phyloP scores from a whole-genome alignment of 2,329 filamentous ascomycete genomes.

The Orbilia brochopaga region DNA sequence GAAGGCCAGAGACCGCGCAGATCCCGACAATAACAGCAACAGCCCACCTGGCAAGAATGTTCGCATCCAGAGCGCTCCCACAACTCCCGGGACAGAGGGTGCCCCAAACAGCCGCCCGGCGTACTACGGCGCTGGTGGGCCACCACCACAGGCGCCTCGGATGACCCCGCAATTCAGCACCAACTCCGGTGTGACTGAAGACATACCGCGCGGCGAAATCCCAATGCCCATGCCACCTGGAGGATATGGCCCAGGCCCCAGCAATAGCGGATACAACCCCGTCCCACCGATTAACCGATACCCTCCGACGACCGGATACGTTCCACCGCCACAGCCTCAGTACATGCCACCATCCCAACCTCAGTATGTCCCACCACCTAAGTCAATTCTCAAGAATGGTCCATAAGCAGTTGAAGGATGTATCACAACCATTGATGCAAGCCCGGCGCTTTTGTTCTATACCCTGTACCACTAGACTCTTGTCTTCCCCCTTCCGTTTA shows the following conservation, averaged over 20 bases:
- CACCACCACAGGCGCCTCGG: constrained; percentile 27
- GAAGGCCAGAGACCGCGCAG: constrained; percentile 35
- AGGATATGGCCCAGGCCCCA: constrained; percentile 34
- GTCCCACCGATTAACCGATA: constrained; percentile 28
- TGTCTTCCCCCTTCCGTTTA: constrained; percentile 11
- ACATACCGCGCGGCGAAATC: constrained; percentile 44
- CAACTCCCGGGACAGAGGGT: constrained; percentile 36
- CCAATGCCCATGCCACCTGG: constrained; percentile 48
- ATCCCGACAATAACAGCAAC: constrained; percentile 32
- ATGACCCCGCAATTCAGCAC: constrained; percentile 45
- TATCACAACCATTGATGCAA: constrained; percentile 2
- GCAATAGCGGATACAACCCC: constrained; percentile 7
- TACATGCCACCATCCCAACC: constrained; percentile 46
- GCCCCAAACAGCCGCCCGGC: constrained; percentile 30
- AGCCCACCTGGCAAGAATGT: constrained; percentile 39
- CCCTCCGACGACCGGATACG: constrained; percentile 44
- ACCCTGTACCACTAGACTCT: constrained; percentile 13
- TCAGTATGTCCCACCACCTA: constrained; percentile 50
- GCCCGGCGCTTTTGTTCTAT: constrained; percentile 2
- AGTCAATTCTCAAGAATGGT: constrained; percentile 50
- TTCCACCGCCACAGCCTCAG: constrained; percentile 30
- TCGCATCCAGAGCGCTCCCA: constrained; percentile 47
- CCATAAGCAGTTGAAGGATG: constrained; percentile 37
- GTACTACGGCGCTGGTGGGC: background rate
- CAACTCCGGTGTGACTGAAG: constrained; percentile 45